Base-by-base conservation (phyloP, 2,329 filamentous ascomycete genomes). In the Fusarium armeniacum region DNA sequence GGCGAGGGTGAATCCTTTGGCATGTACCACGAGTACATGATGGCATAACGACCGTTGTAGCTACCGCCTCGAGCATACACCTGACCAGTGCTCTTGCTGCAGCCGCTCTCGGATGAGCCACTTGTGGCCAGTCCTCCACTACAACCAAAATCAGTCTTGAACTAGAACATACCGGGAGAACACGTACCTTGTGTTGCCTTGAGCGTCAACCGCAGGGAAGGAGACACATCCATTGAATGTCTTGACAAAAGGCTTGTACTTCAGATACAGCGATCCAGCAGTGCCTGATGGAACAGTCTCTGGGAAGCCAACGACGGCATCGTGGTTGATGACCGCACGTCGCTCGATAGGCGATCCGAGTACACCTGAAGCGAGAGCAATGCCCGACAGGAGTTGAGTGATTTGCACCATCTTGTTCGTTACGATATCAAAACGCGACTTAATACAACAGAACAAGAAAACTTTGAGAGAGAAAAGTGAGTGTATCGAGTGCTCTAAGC, bases 201-300 rank as follows among this genome's bases (percentile, higher is more conserved):
- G 76, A 1, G 82, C 81, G 65, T 90, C 85, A 2, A 90, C 88
- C 2, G 85, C 88, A 0, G 89, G 87, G 73, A 88, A 90, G 0
- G 88, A 87, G 11, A 90, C 88, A 60, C 88, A 91, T 61, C 89
- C 88, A 69, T 86, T 86, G 32, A 83, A 81, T 7, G 89, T 84
- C n/a, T 73, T 73, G 33, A 80, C 70, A 61, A 73, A 78, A 13
- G 78, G 78, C 69, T 79, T 77, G 70, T 77, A 78, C 68, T 77
- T 79, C n/a, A 76, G 70, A 51, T 78, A 78, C 30, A 77, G 58
- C 26, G 60, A 56, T 26, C 78, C 77, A 36, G 71, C 64, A 10
- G 69, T 70, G 53, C 69, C 74, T 18, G 70, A 65, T 9, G 78
- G 78, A 33, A 78, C 73, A 12, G 76, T 67, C 69, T 80, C 66